These are phyloP conservation scores for Hypoxylon perforatum DNA, from an alignment of 495 filamentous ascomycete species.

Conservation along the genomic window DNA sequence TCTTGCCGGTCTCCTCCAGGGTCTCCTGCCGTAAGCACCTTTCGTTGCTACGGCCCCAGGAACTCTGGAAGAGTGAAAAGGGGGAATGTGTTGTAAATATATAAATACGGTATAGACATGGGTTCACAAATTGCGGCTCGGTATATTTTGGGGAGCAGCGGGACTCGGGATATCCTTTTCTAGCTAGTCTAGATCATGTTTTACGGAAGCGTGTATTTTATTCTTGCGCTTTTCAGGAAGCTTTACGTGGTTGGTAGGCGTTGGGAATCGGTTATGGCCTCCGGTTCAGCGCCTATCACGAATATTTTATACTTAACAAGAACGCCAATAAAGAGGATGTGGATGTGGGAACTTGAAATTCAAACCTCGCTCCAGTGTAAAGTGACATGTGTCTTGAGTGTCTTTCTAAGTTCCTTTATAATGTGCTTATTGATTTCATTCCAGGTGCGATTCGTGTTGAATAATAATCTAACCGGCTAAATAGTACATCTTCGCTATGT, in stretches of 20 bases:
- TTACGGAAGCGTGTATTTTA: constrained; percentile 26
- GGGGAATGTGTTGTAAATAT: constrained; percentile 22
- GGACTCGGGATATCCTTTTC: constrained; percentile 13
- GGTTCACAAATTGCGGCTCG: constrained; percentile 8
- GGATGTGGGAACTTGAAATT: constrained; percentile 30
- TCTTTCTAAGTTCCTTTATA: background rate
- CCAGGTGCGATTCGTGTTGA: too few species aligned
- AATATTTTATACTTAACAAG: constrained; percentile 20
- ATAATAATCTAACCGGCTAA: too few species aligned
- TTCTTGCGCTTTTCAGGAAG: constrained; percentile 5
- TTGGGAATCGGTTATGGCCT: constrained; percentile 4
- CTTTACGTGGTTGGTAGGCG: constrained; percentile 1
- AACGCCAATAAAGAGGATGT: constrained; percentile 35
- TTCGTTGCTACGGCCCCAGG: background rate
- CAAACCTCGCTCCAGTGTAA: background rate
- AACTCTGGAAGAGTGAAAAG: background rate
- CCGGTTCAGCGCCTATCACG: constrained; percentile 14
- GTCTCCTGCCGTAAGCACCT: constrained; percentile 26
- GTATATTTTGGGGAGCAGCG: too few species aligned
- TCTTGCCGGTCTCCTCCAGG: constrained; percentile 9
- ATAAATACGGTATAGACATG: constrained; percentile 27
- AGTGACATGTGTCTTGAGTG: background rate
- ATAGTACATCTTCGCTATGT: too few species aligned
- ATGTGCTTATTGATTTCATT: too few species aligned
- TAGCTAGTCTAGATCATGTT: constrained; percentile 47